Evolutionary conservation across 2,329 filamentous ascomycete genomes (phyloP), one percentile per base, ranked within the genome.

Genomic region (Fusarium begoniae): DNA sequence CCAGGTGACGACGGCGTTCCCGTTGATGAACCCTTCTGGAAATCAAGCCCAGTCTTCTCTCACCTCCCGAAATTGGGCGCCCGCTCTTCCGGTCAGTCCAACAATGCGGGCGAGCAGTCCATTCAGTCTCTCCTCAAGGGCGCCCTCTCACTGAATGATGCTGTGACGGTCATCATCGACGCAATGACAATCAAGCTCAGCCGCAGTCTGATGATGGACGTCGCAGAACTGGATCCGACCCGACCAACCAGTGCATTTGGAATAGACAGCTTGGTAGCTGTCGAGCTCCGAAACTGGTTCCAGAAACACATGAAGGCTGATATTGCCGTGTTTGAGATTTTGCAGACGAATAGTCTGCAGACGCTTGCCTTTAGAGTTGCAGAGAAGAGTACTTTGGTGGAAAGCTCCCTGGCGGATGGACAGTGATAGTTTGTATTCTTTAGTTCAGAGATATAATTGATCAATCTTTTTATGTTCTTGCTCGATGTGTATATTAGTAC

Each of bases 401-500:
- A 43, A n/a, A n/a, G 5, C 40, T 43, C 40, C 14, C 22, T 43
- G 14, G 40, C 40, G 8, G 40, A 43, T 43, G 40, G 40, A 17
- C 40, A 43, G 40, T 43, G 40, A n/a, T 43, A 15, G 22, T 43
- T 41, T 43, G 22, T 43, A 17, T 43, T n/a, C 14, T n/a, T 43
- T 43, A 43, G 8, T n/a, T n/a, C 6, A 10, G 15, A 43, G 3
- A 15, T 9, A n/a, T n/a, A 43, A 15, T 11, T 14, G 3, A n/a
- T n/a, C 0, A 15, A 3, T 17, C 8, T 17, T n/a, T 17, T 22
- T n/a, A 11, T n/a, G 22, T 8, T 43, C 14, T n/a, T 43, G 40
- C 40, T n/a, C 9, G 22, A 15, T 15, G 0, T n/a, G 9, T 15
- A n/a, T 15, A 5, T 43, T 11, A 11, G 22, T 43, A 6, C 0